A percentile compares a stretch with the other conserved stretches of the same genome.
Conservation (phyloP, 148 eudicot genomes). For the Rhododendron simsii region DNA sequence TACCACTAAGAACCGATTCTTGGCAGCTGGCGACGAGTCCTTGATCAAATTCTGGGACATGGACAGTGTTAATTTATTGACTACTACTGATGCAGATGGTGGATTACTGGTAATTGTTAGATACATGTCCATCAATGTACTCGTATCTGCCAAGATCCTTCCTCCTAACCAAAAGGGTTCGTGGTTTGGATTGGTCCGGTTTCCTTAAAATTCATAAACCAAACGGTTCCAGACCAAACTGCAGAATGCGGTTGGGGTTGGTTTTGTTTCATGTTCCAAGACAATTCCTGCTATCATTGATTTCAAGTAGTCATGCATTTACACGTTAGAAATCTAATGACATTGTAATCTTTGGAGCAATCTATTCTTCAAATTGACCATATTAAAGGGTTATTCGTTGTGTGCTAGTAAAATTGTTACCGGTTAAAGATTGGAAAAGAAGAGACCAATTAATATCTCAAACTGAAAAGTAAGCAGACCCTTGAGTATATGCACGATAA, state of each 20-base stretch:
- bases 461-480: not conserved
- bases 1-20: slow-evolving; percentile 72
- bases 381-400: not conserved
- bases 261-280: not conserved
- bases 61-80: slow-evolving; percentile 67
- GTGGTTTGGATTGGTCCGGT: not conserved
- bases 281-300: not conserved
- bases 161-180: not conserved
- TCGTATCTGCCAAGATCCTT: not conserved
- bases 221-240: not conserved
- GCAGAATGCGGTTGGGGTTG: not conserved
- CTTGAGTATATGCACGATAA: not conserved
- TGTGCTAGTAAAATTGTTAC: not conserved
- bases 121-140: slow-evolving; percentile 1
- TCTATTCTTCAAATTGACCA: not conserved
- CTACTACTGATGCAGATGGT: slow-evolving; percentile 71
- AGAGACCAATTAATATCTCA: not conserved
- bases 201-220: not conserved
- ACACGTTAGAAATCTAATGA: not conserved
- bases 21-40: slow-evolving; percentile 89
- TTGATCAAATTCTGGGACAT: slow-evolving; percentile 85
- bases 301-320: not conserved
- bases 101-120: slow-evolving; percentile 67
- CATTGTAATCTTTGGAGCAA: not conserved
- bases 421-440: not conserved